Evolutionary conservation across 2,329 filamentous ascomycete genomes (phyloP).

Genomic region (Parastagonospora avenae): DNA sequence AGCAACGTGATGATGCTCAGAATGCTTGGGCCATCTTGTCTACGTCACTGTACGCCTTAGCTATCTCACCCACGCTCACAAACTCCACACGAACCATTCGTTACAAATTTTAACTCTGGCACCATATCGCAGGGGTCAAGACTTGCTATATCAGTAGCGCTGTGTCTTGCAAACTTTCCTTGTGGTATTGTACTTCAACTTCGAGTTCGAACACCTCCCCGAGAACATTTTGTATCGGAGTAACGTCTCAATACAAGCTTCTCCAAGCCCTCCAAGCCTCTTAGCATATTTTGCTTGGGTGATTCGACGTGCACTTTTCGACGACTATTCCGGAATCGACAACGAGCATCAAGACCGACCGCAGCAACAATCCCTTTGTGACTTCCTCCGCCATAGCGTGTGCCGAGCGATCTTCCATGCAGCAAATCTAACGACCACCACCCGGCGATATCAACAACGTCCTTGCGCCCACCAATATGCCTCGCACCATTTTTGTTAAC

Average conservation of each 20-base stretch:
- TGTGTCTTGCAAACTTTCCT: neutral
- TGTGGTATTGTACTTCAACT: neutral
- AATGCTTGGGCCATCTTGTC: neutral
- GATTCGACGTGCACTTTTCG: slow-evolving; percentile 22
- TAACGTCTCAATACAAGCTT: slow-evolving; percentile 27
- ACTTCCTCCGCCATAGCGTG: slow-evolving; percentile 7
- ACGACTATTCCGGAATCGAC: slow-evolving; percentile 6
- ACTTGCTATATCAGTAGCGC: slow-evolving; percentile 2
- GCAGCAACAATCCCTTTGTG: slow-evolving; percentile 10
- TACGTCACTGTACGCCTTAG: neutral
- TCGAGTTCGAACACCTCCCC: neutral
- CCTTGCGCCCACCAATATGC: slow-evolving; percentile 42
- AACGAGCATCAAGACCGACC: slow-evolving; percentile 2
- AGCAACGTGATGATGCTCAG: neutral
- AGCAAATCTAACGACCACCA: slow-evolving; percentile 8
- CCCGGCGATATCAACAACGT: neutral
- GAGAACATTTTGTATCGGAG: neutral
- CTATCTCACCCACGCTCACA: neutral
- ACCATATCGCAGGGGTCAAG: neutral
- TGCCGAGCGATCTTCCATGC: slow-evolving; percentile 13
- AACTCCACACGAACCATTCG: neutral
- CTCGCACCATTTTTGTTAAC: slow-evolving; percentile 48
- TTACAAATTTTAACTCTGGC: neutral
- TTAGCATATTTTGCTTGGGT: slow-evolving; percentile 22
- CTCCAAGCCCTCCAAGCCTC: slow-evolving; percentile 29